Evolutionary conservation across 768 basidiomycete species (phyloP), one percentile per base, ranked within the genome.

Genomic region (Trametes cingulata): DNA sequence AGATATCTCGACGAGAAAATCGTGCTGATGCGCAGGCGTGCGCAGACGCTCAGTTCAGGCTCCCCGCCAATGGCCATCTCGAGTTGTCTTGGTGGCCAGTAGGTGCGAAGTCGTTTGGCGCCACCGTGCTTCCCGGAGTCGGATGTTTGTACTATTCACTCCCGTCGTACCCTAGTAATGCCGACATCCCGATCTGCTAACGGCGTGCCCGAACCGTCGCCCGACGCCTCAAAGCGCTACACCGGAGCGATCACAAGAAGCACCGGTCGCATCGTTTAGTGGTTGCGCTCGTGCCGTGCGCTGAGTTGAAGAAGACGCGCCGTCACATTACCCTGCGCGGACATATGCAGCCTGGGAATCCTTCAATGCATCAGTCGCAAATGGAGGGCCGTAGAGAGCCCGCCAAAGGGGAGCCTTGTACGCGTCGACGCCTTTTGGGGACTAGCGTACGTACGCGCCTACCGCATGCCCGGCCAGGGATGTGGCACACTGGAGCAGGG

Each of bases 101-200:
- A 27, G 6, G 36, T 41, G 37, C 15, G 24, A 40, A 40, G 39
- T 15, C 39, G 41, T n/a, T 53, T 62, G 43, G 61, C 61, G 61
- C 61, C 36, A 47, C 61, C 61, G 61, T 48, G 55, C 48, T 50
- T 62, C 50, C 61, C 56, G 61, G 61, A 57, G 56, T 25, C 12
- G 10, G 13, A 12, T 33, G 25, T 17, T 22, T 43, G 17, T 20
- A 14, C 50, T 22, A 14, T 51, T 36, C 19, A 20, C 35, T 33
- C 33, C 29, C 48, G 48, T n/a, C 35, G 14, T 29, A 12, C 10
- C 1, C 29, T 47, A 48, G 22, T 55, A 14, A 29, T 57, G 47
- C 56, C 56, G 47, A 27, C 47, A 57, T 29, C 45, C 47, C 56
- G 56, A 57, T 57, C 47, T 13, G 15, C 47, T 14, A 45, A 33